phyloP scores from a whole-genome alignment of 148 eudicot species.

The Fallopia convolvulus region DNA sequence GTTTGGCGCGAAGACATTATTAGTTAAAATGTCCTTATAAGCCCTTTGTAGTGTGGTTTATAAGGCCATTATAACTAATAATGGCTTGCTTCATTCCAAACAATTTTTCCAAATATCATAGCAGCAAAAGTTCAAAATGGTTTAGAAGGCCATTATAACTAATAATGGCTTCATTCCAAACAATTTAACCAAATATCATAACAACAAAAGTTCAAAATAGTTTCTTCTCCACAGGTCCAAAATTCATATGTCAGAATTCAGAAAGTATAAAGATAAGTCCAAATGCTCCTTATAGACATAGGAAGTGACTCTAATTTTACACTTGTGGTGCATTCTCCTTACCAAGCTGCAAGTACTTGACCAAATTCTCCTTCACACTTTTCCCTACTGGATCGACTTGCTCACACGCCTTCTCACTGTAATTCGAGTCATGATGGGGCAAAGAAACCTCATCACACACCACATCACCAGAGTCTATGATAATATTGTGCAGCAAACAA shows the following conservation, averaged over 20 bases:
- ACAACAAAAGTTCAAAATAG: neutral
- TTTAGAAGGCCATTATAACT: neutral
- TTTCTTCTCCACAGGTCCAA: neutral
- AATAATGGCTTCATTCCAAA: too few species aligned
- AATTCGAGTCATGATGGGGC: constrained; percentile 56
- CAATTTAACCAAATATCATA: neutral
- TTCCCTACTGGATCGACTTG: constrained; percentile 51
- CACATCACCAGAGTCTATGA: constrained; percentile 64
- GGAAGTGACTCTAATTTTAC: neutral
- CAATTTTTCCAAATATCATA: neutral
- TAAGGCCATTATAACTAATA: too few species aligned
- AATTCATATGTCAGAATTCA: neutral
- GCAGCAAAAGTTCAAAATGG: neutral
- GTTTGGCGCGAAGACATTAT: too few species aligned
- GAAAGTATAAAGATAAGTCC: neutral
- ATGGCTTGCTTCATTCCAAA: too few species aligned
- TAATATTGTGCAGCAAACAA: constrained; percentile 90
- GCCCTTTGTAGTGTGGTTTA: too few species aligned
- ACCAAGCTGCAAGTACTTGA: constrained; percentile 41
- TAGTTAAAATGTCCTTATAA: too few species aligned
- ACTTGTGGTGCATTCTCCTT: constrained; percentile 18
- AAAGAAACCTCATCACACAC: constrained; percentile 46
- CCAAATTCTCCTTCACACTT: constrained; percentile 46
- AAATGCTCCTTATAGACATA: neutral
- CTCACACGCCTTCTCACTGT: constrained; percentile 41